These are phyloP conservation scores for Tulasnella sp. DNA, from an alignment of 768 basidiomycete genomes.

Conservation along the genomic window DNA sequence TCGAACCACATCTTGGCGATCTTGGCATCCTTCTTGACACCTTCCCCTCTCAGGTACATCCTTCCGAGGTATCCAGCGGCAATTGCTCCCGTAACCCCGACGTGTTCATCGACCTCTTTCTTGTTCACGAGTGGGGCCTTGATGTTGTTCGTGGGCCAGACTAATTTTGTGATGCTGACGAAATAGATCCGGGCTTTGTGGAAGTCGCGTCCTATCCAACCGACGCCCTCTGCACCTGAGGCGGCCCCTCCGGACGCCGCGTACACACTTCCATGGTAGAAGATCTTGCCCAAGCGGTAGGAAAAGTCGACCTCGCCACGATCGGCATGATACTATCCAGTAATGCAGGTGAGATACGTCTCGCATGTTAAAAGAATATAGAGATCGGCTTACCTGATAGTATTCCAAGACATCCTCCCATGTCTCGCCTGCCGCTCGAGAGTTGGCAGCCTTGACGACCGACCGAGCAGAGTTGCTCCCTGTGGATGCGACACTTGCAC, in stretches of 20 bases:
- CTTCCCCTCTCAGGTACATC: conserved; percentile 92
- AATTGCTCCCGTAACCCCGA: conserved; percentile 49
- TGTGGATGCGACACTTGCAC: conserved; percentile 87
- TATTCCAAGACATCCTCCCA: conserved; percentile 91
- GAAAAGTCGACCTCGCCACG: conserved; percentile 83
- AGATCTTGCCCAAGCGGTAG: conserved; percentile 87
- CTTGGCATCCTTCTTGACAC: conserved; percentile 61
- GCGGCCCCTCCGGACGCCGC: conserved; percentile 62
- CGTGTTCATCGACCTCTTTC: conserved; percentile 42
- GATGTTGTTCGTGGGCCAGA: conserved; percentile 77
- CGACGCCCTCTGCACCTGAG: conserved; percentile 87
- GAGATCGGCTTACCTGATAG: conserved; percentile 46
- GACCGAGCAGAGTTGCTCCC: conserved; percentile 59
- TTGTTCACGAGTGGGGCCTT: conserved; percentile 29
- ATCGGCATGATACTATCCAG: conserved; percentile 82
- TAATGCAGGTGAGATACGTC: conserved; percentile 7
- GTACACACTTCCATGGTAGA: conserved; percentile 92
- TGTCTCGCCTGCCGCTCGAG: conserved; percentile 81
- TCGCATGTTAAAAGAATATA: neutral
- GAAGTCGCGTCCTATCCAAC: conserved; percentile 73
- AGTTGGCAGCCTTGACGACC: conserved; percentile 72
- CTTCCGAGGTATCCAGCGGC: conserved; percentile 84
- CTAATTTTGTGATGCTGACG: conserved; percentile 61
- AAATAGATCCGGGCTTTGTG: conserved; percentile 73
- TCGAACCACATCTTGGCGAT: conserved; percentile 91